These are phyloP conservation scores for Scheffersomyces segobiensis DNA, from an alignment of 1,139 yeast genomes.

Conservation along the genomic window DNA sequence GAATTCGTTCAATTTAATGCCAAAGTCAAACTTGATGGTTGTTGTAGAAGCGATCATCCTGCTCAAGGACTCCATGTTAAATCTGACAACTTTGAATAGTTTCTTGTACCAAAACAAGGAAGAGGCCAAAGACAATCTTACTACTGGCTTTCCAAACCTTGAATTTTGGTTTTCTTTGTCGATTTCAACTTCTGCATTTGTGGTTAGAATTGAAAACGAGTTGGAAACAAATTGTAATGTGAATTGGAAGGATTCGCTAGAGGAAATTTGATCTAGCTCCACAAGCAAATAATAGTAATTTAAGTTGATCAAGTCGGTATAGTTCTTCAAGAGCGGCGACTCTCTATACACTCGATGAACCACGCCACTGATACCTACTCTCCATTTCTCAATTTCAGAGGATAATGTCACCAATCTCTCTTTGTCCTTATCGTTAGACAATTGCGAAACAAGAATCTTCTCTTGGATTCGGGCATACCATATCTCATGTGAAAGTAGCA, in stretches of 20 bases:
- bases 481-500: constrained; percentile 22
- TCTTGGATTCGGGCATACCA: constrained; percentile 21
- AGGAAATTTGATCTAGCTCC: constrained; percentile 43
- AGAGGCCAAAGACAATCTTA: constrained; percentile 11
- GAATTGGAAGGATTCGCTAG: constrained; percentile 40
- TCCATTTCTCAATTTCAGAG: constrained; percentile 37
- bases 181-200: constrained; percentile 16
- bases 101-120: constrained; percentile 36
- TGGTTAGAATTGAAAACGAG: constrained; percentile 37
- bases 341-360: constrained; percentile 27
- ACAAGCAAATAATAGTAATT: constrained; percentile 41
- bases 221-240: constrained; percentile 44
- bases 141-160: constrained; percentile 3
- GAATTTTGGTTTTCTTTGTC: constrained; percentile 1
- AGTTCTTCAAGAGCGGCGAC: constrained; percentile 31
- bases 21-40: constrained; percentile 12
- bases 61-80: constrained; percentile 27
- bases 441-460: constrained; percentile 17
- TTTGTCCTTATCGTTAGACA: constrained; percentile 9
- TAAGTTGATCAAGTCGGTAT: constrained; percentile 34
- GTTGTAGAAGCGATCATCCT: constrained; percentile 13
- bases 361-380: constrained; percentile 28
- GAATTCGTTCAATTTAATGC: constrained; percentile 20
- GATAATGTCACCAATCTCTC: constrained; percentile 20
- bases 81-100: constrained; percentile 36